Evolutionary conservation across 2,329 filamentous ascomycete genomes (phyloP).

Genomic region (Cytospora schulzeri): DNA sequence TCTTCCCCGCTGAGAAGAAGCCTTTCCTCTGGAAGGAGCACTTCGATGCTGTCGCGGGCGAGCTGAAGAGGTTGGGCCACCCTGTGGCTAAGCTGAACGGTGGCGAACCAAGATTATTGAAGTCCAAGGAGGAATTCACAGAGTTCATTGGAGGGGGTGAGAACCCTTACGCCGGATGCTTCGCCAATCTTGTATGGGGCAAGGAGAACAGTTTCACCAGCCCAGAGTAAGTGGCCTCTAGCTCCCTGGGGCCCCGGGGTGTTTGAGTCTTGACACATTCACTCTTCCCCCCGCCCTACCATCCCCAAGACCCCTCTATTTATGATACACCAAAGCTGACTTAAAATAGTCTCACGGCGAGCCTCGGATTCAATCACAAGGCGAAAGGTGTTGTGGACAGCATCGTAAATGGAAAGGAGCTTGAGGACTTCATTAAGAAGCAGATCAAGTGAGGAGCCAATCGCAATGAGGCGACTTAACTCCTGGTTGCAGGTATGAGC

Average conservation of each 20-base stretch:
- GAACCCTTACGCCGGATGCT: slow-evolving; percentile 25
- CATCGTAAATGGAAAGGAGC: slow-evolving; percentile 24
- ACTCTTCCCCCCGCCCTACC: too few relatives aligned
- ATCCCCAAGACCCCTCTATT: too few relatives aligned
- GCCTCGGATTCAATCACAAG: slow-evolving; percentile 27
- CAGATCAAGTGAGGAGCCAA: slow-evolving; percentile 7
- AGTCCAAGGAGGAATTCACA: slow-evolving; percentile 22
- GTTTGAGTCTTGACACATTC: too few relatives aligned
- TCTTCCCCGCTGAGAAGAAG: slow-evolving; percentile 26
- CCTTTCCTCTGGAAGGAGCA: slow-evolving; percentile 26
- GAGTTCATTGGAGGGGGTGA: slow-evolving; percentile 26
- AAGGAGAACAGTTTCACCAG: slow-evolving; percentile 27
- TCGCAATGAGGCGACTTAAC: not conserved
- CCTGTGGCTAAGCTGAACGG: slow-evolving; percentile 15
- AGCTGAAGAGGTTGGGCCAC: slow-evolving; percentile 25
- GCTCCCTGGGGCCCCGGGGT: not conserved
- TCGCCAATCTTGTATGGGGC: slow-evolving; percentile 22
- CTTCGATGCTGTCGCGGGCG: slow-evolving; percentile 24
- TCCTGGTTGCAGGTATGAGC: not conserved
- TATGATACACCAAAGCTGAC: not conserved
- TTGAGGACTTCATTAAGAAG: slow-evolving; percentile 25
- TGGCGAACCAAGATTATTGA: slow-evolving; percentile 17
- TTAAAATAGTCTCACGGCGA: slow-evolving; percentile 7
- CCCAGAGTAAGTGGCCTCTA: slow-evolving; percentile 21
- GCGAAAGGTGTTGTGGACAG: slow-evolving; percentile 28